phyloP scores from a whole-genome alignment of 345 rosid species.

The Eucalyptus virginea region DNA sequence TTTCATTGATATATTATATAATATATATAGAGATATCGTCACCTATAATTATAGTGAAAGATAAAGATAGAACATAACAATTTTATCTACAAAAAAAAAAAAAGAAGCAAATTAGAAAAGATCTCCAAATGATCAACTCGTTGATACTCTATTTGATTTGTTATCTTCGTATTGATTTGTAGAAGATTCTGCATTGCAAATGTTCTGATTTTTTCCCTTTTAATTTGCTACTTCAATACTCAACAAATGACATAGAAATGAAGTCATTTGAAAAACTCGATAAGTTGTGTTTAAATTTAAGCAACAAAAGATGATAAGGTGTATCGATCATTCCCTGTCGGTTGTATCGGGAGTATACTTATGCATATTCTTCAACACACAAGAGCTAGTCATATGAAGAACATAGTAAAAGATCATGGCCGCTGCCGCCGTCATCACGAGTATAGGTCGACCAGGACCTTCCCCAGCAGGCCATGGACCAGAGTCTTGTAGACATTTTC shows the following conservation, averaged over 20 bases:
- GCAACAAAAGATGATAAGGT: neutral
- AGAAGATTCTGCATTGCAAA: accelerated
- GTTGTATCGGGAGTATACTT: neutral
- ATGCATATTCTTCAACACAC: neutral
- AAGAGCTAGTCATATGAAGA: neutral
- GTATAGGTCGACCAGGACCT: neutral
- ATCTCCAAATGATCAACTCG: no score
- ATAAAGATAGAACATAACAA: no score
- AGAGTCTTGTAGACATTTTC: slow-evolving; percentile 12
- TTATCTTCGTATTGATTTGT: no score
- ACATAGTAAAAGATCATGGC: neutral
- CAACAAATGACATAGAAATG: neutral
- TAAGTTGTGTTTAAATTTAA: neutral
- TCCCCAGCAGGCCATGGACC: neutral
- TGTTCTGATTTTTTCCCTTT: no score
- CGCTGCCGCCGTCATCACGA: neutral
- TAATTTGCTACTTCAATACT: no score
- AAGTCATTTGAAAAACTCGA: neutral
- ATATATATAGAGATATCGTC: neutral
- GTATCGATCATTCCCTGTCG: neutral
- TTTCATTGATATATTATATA: neutral
- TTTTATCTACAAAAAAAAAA: no score
- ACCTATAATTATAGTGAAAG: no score
- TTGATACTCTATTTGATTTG: no score
- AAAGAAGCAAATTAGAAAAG: accelerated